Conservation (phyloP, 148 eudicot species). For the Amaranthus hypochondriacus region DNA sequence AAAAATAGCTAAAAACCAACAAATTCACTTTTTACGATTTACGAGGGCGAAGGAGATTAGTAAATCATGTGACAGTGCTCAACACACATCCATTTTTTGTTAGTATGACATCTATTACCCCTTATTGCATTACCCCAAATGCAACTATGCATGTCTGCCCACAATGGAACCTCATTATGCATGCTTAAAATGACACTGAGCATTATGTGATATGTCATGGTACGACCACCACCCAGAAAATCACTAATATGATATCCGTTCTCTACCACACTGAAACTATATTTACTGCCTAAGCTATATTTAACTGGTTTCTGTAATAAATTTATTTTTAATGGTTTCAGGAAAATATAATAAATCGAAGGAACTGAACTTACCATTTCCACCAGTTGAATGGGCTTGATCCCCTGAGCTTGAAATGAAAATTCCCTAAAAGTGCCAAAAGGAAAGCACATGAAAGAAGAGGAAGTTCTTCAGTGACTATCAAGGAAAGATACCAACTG, state of each 20-base stretch:
- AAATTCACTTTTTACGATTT: too few relatives aligned
- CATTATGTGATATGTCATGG: neutral
- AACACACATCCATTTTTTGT: too few relatives aligned
- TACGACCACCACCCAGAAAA: neutral
- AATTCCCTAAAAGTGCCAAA: slow-evolving; percentile 31
- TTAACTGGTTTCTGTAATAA: neutral
- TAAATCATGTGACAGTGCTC: too few relatives aligned
- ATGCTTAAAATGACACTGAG: neutral
- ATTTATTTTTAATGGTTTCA: neutral
- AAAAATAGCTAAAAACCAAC: too few relatives aligned
- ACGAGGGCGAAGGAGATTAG: too few relatives aligned
- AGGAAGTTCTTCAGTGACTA: neutral
- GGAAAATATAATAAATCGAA: neutral
- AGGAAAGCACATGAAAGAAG: neutral
- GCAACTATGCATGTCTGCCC: neutral
- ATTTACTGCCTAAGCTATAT: too few relatives aligned
- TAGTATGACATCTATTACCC: too few relatives aligned
- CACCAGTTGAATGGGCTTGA: slow-evolving; percentile 46
- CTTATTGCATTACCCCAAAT: too few relatives aligned
- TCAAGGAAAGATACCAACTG: neutral
- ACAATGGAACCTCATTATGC: neutral
- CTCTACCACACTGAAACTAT: neutral
- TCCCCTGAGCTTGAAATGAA: slow-evolving; percentile 49
- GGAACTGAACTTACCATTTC: slow-evolving; percentile 38
- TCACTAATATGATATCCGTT: neutral